A percentile compares a stretch with the other conserved stretches of the same genome.
These are phyloP conservation scores for Phytophthora cajani DNA, from an alignment of 352 stramenopile species.

Conservation along the genomic window DNA sequence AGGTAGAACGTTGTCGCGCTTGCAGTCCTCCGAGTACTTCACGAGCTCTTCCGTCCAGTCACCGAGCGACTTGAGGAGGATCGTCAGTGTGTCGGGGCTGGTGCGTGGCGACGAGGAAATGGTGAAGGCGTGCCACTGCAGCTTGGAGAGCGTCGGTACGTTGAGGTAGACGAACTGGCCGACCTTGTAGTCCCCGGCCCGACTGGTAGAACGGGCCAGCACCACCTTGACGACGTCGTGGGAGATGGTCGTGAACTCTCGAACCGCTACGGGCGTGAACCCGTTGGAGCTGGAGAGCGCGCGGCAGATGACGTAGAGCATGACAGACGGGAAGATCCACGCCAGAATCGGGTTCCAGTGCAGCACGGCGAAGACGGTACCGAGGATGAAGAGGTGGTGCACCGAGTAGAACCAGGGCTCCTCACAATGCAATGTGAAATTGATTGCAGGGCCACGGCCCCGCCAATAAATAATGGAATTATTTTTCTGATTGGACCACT, in stretches of 20 bases:
- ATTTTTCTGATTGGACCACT: neutral
- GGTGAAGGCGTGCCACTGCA: conserved; percentile 62
- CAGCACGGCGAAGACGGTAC: conserved; percentile 48
- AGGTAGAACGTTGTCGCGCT: conserved; percentile 24
- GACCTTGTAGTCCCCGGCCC: conserved; percentile 31
- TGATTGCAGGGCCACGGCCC: neutral
- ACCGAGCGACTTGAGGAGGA: conserved; percentile 52
- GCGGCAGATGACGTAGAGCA: conserved; percentile 51
- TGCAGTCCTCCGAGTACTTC: conserved; percentile 38
- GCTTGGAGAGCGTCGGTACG: conserved; percentile 47
- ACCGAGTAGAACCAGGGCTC: conserved; percentile 28
- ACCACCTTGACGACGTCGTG: conserved; percentile 47
- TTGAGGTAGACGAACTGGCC: conserved; percentile 61
- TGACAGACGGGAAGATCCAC: conserved; percentile 46
- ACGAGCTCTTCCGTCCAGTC: conserved; percentile 36
- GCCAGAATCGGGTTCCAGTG: conserved; percentile 47
- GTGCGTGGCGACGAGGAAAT: conserved; percentile 48
- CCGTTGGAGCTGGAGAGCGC: conserved; percentile 43
- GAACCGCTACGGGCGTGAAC: conserved; percentile 35
- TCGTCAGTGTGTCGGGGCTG: conserved; percentile 44
- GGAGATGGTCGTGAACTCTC: conserved; percentile 35
- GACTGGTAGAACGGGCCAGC: conserved; percentile 26
- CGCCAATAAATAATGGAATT: neutral
- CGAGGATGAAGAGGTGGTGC: conserved; percentile 60
- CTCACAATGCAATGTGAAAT: neutral